Evolutionary conservation across 2,329 filamentous ascomycete genomes (phyloP).

Genomic region (Triangularia setosa): DNA sequence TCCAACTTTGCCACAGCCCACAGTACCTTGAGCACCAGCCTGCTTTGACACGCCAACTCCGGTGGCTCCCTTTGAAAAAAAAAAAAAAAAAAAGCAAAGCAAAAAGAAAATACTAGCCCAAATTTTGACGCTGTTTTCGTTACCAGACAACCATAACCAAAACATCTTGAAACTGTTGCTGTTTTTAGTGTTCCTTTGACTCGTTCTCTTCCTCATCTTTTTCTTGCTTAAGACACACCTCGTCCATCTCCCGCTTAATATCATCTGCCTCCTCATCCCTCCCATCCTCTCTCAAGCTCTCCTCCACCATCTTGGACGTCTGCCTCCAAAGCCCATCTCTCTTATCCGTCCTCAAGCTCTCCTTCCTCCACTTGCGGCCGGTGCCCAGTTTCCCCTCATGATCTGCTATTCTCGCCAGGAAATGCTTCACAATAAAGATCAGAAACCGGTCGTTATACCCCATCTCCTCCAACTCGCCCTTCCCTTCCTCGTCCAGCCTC

Average conservation of each 20-base stretch:
- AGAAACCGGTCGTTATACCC: conserved; percentile 17
- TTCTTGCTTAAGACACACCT: not conserved
- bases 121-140: no score
- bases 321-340: conserved; percentile 26
- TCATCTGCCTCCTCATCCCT: conserved; percentile 15
- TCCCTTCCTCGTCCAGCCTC: not conserved
- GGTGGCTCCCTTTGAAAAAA: not conserved
- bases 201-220: not conserved
- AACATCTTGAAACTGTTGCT: not conserved
- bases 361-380: conserved; percentile 12
- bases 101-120: no score
- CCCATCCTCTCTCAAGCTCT: conserved; percentile 17
- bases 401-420: conserved; percentile 23
- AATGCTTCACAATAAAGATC: conserved; percentile 24
- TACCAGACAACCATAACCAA: not conserved
- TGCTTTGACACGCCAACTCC: not conserved
- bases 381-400: conserved; percentile 11
- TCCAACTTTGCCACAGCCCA: not conserved
- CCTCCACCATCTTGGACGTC: conserved; percentile 20
- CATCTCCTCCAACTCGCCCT: conserved; percentile 2
- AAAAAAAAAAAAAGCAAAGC: not conserved
- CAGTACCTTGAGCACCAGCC: not conserved
- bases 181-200: not conserved
- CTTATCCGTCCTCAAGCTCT: conserved; percentile 10
- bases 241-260: conserved; percentile 14